Evolutionary conservation across 257 asterid genomes (phyloP), one percentile per base, ranked within the genome.

Genomic region (Schizonepeta tenuifolia): DNA sequence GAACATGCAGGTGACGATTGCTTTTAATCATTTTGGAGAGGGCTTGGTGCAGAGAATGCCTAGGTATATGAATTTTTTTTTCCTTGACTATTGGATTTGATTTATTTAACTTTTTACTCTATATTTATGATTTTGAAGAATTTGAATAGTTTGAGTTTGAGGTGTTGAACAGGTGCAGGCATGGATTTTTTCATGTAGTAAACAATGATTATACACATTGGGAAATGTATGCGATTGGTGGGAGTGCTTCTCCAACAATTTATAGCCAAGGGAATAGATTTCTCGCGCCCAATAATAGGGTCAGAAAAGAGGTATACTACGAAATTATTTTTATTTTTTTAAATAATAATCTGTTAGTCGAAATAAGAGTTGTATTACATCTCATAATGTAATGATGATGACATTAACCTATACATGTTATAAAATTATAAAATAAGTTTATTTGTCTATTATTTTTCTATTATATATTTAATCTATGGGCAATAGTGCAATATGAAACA

Each of bases 201-300:
- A 91, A 91, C 78, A 91, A 91, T 72, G 97, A 91, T 66, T 91
- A 91, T 50, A 92, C 95, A 3, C 96, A 88, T 18, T 92, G 97
- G 97, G 96, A 86, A 77, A 85, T 87, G 97, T 92, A 92, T 78
- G 97, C 96, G 0, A 82, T 92, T 74, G 96, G 97, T 3, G 96
- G 96, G 20, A 92, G 98, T 80, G 98, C 96, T 15, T 28, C 91
- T 21, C 97, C 96, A 9, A 92, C 96, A 6, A 89, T 92, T 53
- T 81, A 83, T 70, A 91, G 97, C 74, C 96, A 91, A 53, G 97
- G 97, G 17, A 91, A 91, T 1, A 81, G 96, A 67, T 92, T 89
- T 78, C 95, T 92, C 72, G 96, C 97, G 43, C 89, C 97, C 14
- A 46, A 82, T 70, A 53, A 33, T 3, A 65, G 77, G 68, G 77